Base-by-base conservation (phyloP, 2,329 filamentous ascomycete genomes). In the Apiospora phragmitis region DNA sequence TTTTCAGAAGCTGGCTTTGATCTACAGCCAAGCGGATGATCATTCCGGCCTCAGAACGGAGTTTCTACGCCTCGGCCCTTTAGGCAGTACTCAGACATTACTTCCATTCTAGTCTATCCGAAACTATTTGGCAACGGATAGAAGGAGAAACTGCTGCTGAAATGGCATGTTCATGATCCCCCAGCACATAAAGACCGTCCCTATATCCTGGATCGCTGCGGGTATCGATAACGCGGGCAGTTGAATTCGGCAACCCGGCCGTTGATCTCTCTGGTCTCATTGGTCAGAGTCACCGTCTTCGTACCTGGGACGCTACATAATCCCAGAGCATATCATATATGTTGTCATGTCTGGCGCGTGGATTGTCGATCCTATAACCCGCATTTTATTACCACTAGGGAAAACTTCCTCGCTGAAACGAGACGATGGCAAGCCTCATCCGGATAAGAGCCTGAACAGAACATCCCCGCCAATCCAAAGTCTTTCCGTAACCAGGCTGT, bases 41-140 rank as follows among this genome's bases (percentile, higher is more conserved):
- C 76, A 75, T 76, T 77, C 78, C 77, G 75, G 74, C 74, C 75
- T 75, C 42, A 77, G 77, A 76, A 75, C 75, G 77, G 77, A 79
- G 71, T 71, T 7, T 45, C 24, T 14, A 71, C 70, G 71, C 65
- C 67, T 72, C 71, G 12, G 55, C 32, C 70, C 74, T 70, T 76
- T 78, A 76, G 73, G 74, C 72, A 75, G 71, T 24, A 62, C 21
- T 73, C 68, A 49, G 71, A 70, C 45, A 71, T 49, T 65, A 65
- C 68, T 71, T 66, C 73, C 55, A 71, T 49, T 69, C 70, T 70
- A 74, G 70, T 75, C 68, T 75, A 77, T 75, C 74, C 71, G 77
- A 78, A 77, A 77, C 74, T 43, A 32, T 26, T 47, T 67, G 47
- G 68, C 43, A 9, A n/a, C 55, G 55, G 55, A 38, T 38, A 38